These are phyloP conservation scores for Jimgerdemannia flammicorona DNA, from an alignment of 192 early-diverging fungal genomes.

Conservation along the genomic window DNA sequence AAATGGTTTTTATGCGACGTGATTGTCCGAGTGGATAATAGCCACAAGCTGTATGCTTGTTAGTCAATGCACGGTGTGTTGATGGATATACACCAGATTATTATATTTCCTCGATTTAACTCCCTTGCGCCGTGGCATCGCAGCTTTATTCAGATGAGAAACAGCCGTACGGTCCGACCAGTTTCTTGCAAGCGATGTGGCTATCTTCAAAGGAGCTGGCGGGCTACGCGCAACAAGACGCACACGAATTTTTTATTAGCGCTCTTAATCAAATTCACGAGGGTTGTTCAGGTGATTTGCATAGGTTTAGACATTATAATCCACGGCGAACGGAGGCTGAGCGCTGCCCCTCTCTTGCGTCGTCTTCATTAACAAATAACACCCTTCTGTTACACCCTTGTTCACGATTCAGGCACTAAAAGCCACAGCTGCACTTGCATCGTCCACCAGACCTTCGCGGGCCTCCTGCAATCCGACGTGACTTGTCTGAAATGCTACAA, in stretches of 20 bases:
- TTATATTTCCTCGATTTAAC: too few species aligned
- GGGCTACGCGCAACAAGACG: conserved; percentile 93
- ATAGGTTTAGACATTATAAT: not conserved
- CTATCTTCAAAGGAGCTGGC: conserved; percentile 81
- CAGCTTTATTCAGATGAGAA: conserved; percentile 67
- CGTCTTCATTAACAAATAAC: too few species aligned
- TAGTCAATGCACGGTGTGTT: not conserved
- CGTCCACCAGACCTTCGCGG: conserved; percentile 88
- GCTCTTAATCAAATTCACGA: conserved; percentile 84
- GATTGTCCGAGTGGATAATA: not conserved
- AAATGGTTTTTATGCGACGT: too few species aligned
- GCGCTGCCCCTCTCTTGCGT: too few species aligned
- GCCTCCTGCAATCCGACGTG: conserved; percentile 86
- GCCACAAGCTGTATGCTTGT: not conserved
- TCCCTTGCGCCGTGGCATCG: not conserved
- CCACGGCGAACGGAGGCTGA: too few species aligned
- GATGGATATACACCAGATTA: not conserved
- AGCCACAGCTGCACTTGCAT: conserved; percentile 68
- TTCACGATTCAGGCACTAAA: not conserved
- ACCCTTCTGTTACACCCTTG: not conserved
- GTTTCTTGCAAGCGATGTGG: conserved; percentile 90
- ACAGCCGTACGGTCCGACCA: conserved; percentile 76
- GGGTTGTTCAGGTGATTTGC: conserved; percentile 42
- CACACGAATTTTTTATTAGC: conserved; percentile 96
- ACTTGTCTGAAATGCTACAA: conserved; percentile 79